A percentile compares a stretch with the other conserved stretches of the same genome.
These are phyloP conservation scores for Parmelia sp. DNA, from an alignment of 495 filamentous ascomycete genomes.

Conservation along the genomic window DNA sequence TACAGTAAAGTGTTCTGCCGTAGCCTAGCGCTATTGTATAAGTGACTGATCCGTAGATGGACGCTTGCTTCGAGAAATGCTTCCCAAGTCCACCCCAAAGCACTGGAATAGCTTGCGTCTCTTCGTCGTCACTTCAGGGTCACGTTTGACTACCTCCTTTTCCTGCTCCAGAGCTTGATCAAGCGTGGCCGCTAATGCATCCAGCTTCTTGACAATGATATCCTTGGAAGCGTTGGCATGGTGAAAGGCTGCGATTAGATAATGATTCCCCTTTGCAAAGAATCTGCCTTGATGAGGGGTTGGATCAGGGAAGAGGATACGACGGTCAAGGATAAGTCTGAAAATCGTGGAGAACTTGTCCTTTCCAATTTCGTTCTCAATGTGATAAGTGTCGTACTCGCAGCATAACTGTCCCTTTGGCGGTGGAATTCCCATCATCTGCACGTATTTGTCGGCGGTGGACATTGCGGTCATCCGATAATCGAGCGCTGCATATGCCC, in stretches of 20 bases:
- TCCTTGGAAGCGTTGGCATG: not conserved
- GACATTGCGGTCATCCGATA: conserved; percentile 18
- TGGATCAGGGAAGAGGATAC: conserved; percentile 7
- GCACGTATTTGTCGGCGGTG: conserved; percentile 13
- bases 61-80: not conserved
- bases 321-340: not conserved
- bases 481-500: not conserved
- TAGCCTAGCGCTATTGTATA: too few species aligned
- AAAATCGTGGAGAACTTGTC: not conserved
- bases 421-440: not conserved
- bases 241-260: conserved; percentile 10
- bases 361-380: not conserved
- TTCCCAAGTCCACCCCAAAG: not conserved
- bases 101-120: conserved; percentile 9
- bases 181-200: not conserved
- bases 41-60: not conserved
- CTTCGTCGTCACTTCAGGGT: conserved; percentile 5
- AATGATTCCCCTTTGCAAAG: not conserved
- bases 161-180: conserved; percentile 3
- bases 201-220: not conserved
- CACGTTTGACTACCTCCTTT: not conserved
- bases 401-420: conserved; percentile 3
- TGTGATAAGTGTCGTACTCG: conserved; percentile 2
- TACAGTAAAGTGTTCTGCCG: too few species aligned
- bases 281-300: not conserved